phyloP scores from a whole-genome alignment of 2,329 filamentous ascomycete genomes.

The Aspergillaceae sp. region DNA sequence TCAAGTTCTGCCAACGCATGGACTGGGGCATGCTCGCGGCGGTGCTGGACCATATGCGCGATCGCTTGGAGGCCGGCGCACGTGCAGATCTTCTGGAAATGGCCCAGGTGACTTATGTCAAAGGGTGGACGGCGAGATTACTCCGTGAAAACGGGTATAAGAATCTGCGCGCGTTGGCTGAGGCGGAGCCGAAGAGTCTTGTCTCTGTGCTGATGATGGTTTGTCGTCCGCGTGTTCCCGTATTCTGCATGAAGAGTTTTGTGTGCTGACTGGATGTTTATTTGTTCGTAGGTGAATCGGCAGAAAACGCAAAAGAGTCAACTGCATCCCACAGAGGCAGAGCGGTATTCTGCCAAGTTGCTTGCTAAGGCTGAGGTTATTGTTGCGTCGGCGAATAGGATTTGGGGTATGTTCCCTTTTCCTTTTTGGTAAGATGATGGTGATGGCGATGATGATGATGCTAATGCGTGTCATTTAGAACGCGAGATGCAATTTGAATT shows the following conservation, averaged over 20 bases:
- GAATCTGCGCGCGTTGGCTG: slow-evolving; percentile 58
- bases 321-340: slow-evolving; percentile 48
- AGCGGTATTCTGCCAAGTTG: slow-evolving; percentile 56
- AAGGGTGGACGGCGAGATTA: slow-evolving; percentile 64
- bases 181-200: slow-evolving; percentile 59
- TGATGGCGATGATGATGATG: slow-evolving; percentile 1
- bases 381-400: slow-evolving; percentile 56
- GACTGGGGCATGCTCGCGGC: slow-evolving; percentile 65
- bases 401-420: slow-evolving; percentile 47
- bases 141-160: slow-evolving; percentile 72
- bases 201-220: slow-evolving; percentile 65
- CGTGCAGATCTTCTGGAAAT: slow-evolving; percentile 62
- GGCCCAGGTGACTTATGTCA: slow-evolving; percentile 64
- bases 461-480: slow-evolving; percentile 12
- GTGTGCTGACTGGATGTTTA: slow-evolving; percentile 2
- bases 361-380: slow-evolving; percentile 60
- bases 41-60: slow-evolving; percentile 66
- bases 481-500: slow-evolving; percentile 30
- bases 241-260: slow-evolving; percentile 1
- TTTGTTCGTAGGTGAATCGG: slow-evolving; percentile 50
- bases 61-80: slow-evolving; percentile 64
- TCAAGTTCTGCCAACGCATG: slow-evolving; percentile 72
- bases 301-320: slow-evolving; percentile 47
- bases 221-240: slow-evolving; percentile 10
- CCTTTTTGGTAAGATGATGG: background rate